Percentiles rank a stretch among this genome's conserved stretches.
Evolutionary conservation across 768 basidiomycete species (phyloP).

Genomic region (Lactarius quietus): DNA sequence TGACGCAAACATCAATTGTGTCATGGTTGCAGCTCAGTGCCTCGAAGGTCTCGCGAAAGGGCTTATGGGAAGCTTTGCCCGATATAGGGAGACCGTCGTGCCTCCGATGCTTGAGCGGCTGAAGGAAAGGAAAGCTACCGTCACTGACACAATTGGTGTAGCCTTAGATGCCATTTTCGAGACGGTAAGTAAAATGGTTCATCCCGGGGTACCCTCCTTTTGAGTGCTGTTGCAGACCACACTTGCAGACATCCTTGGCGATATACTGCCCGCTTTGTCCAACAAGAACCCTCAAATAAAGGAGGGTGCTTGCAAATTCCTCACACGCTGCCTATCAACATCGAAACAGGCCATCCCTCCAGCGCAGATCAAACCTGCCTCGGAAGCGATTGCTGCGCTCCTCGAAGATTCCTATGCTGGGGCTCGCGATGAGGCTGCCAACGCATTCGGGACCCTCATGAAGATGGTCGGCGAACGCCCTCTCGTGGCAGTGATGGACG

Average conservation of each 20-base stretch:
- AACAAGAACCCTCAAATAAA: constrained; percentile 98
- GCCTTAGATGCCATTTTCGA: constrained; percentile 87
- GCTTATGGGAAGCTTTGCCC: constrained; percentile 67
- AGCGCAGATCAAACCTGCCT: constrained; percentile 75
- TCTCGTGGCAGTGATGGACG: constrained; percentile 82
- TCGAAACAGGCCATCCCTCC: constrained; percentile 68
- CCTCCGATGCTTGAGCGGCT: constrained; percentile 79
- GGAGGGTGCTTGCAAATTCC: constrained; percentile 85
- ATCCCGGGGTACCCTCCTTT: constrained; percentile 7
- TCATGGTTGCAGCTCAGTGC: constrained; percentile 81
- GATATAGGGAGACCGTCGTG: constrained; percentile 68
- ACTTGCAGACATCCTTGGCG: constrained; percentile 77
- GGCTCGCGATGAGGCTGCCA: constrained; percentile 86
- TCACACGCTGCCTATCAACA: constrained; percentile 69
- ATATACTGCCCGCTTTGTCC: constrained; percentile 69
- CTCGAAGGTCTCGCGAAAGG: constrained; percentile 85
- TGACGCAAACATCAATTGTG: constrained; percentile 95
- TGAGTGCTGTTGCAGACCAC: constrained; percentile 51
- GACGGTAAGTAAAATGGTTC: constrained; percentile 54
- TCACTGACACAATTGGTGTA: constrained; percentile 83
- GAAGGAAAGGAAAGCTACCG: constrained; percentile 91
- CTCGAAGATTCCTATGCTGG: constrained; percentile 89
- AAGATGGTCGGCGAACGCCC: constrained; percentile 95
- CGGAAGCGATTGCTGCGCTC: constrained; percentile 68
- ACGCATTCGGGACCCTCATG: constrained; percentile 85